A percentile compares a stretch with the other conserved stretches of the same genome.
phyloP scores from a whole-genome alignment of 2,329 filamentous ascomycete species.

The Triangularia setosa region DNA sequence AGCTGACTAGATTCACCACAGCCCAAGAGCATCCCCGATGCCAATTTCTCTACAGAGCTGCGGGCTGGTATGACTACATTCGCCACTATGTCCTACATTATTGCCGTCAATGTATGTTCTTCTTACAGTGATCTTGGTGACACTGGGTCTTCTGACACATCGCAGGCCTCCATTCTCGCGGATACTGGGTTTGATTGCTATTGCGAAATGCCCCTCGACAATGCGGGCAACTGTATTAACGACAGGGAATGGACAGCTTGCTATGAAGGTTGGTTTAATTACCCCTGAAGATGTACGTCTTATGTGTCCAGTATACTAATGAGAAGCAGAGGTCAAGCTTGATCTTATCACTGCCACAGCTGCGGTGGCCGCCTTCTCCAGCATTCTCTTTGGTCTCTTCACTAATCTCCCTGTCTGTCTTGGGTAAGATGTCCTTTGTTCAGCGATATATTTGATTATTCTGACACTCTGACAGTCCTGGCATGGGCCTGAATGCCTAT shows the following conservation, averaged over 20 bases:
- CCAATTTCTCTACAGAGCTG: constrained; percentile 72
- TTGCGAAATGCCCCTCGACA: constrained; percentile 47
- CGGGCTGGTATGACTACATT: constrained; percentile 78
- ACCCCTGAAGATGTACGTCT: neutral
- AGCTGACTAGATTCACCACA: constrained; percentile 10
- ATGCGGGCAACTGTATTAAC: constrained; percentile 45
- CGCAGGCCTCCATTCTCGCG: constrained; percentile 65
- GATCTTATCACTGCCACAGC: constrained; percentile 81
- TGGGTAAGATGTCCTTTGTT: constrained; percentile 50
- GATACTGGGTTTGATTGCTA: constrained; percentile 74
- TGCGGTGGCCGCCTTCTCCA: constrained; percentile 71
- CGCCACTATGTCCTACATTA: constrained; percentile 81
- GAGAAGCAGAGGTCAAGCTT: constrained; percentile 55
- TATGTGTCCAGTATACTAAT: neutral
- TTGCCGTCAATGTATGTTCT: constrained; percentile 60
- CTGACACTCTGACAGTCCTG: constrained; percentile 44
- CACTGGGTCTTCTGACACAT: constrained; percentile 12
- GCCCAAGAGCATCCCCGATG: constrained; percentile 61
- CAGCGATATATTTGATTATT: neutral
- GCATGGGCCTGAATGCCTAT: constrained; percentile 66
- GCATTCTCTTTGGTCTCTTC: constrained; percentile 72
- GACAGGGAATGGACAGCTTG: constrained; percentile 43
- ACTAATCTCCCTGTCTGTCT: constrained; percentile 77
- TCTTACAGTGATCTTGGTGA: too few relatives aligned
- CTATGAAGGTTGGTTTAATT: constrained; percentile 40